Evolutionary conservation across 768 basidiomycete species (phyloP).

Genomic region (Multifurca ochricompacta): DNA sequence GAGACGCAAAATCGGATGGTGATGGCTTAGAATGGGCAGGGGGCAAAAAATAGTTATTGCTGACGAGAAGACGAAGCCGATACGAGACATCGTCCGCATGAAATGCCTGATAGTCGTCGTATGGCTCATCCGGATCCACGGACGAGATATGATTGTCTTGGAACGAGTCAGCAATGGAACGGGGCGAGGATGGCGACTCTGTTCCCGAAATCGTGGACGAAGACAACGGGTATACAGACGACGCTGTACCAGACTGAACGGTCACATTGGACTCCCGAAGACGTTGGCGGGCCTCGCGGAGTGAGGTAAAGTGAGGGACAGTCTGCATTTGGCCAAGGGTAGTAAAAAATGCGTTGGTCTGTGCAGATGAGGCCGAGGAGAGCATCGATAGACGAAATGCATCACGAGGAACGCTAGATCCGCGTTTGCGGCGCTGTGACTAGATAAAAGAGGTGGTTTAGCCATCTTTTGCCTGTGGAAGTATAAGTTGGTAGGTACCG

Average conservation of each 20-base stretch:
- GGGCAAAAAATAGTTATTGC: constrained; percentile 84
- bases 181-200: constrained; percentile 58
- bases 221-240: constrained; percentile 71
- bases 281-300: constrained; percentile 22
- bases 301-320: constrained; percentile 20
- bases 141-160: constrained; percentile 35
- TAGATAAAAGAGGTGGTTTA: background rate
- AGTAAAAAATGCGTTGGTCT: constrained; percentile 20
- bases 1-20: constrained; percentile 51
- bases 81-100: constrained; percentile 76
- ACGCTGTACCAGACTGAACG: constrained; percentile 58
- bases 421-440: constrained; percentile 16
- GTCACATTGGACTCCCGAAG: constrained; percentile 46
- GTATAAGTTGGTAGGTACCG: constrained; percentile 8
- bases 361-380: constrained; percentile 16
- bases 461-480: background rate
- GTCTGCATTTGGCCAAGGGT: constrained; percentile 20
- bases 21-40: constrained; percentile 81
- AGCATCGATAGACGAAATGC: constrained; percentile 21
- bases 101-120: constrained; percentile 24
- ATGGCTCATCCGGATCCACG: constrained; percentile 22
- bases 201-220: constrained; percentile 56
- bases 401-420: constrained; percentile 22
- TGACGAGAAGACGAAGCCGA: constrained; percentile 74
- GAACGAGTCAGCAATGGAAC: constrained; percentile 41